Percentiles rank a stretch among this genome's conserved stretches.
These are phyloP conservation scores for Posidonia oceanica DNA, from an alignment of 116 monocot species.

Conservation along the genomic window DNA sequence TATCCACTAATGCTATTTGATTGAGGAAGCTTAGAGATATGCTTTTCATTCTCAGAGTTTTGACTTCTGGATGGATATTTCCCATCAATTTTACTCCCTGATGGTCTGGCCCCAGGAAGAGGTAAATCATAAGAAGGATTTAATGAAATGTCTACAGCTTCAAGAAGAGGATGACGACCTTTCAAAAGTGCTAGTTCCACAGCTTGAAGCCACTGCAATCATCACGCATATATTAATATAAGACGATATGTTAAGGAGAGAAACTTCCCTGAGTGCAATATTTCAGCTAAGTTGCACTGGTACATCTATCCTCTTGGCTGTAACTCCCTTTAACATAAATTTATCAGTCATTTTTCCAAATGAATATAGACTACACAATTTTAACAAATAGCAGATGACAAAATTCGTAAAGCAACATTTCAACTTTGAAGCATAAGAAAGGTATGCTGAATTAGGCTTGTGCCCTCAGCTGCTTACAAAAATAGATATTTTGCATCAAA, in stretches of 20 bases:
- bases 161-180: slow-evolving; percentile 84
- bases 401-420: too few species aligned
- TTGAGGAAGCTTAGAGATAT: not conserved
- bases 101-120: not conserved
- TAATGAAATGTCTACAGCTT: slow-evolving; percentile 70
- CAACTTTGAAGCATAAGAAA: too few species aligned
- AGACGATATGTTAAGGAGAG: not conserved
- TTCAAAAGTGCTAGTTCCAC: slow-evolving; percentile 85
- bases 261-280: not conserved
- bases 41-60: not conserved
- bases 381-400: too few species aligned
- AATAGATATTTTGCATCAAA: too few species aligned
- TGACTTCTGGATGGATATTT: not conserved
- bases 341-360: not conserved
- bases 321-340: not conserved
- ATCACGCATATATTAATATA: slow-evolving; percentile 1
- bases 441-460: too few species aligned
- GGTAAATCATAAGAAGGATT: slow-evolving; percentile 3
- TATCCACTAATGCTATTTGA: slow-evolving; percentile 29
- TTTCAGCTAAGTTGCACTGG: not conserved
- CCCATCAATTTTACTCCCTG: slow-evolving; percentile 3
- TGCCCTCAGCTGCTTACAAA: too few species aligned
- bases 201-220: slow-evolving; percentile 88
- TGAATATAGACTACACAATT: not conserved
- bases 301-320: not conserved